Conservation (phyloP, 495 filamentous ascomycete species). For the Neurospora hispaniola region DNA sequence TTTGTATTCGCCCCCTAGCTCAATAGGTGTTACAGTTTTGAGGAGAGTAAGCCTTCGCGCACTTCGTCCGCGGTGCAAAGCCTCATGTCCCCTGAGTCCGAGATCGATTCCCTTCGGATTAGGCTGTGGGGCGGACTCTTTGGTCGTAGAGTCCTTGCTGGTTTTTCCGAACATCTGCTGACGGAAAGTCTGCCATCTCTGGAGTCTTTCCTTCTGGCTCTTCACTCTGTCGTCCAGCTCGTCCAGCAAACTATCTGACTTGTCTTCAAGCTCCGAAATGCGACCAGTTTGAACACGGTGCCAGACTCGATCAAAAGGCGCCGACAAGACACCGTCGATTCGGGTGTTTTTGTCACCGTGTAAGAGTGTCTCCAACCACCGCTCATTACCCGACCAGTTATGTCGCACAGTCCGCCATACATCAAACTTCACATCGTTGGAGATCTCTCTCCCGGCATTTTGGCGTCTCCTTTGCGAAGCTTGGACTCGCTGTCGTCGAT, state of each 20-base stretch:
- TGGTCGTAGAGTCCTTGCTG: conserved; percentile 10
- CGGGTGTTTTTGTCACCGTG: conserved; percentile 49
- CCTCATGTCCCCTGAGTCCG: conserved; percentile 39
- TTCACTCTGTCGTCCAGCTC: conserved; percentile 52
- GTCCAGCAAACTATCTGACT: conserved; percentile 39
- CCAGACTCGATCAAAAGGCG: conserved; percentile 59
- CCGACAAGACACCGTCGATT: conserved; percentile 52
- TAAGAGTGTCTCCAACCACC: conserved; percentile 57
- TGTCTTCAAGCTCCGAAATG: conserved; percentile 38
- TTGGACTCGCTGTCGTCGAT: conserved; percentile 33
- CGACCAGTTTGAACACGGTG: conserved; percentile 43
- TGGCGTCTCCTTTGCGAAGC: conserved; percentile 3
- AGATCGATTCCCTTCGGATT: conserved; percentile 34
- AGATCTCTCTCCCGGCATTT: conserved; percentile 13
- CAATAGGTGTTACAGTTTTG: not conserved
- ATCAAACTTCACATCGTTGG: conserved; percentile 27
- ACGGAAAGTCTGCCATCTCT: conserved; percentile 63
- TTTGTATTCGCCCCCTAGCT: conserved; percentile 31
- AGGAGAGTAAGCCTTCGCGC: conserved; percentile 15
- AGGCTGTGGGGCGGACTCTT: conserved; percentile 10
- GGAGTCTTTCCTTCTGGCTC: conserved; percentile 51
- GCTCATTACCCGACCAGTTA: conserved; percentile 64
- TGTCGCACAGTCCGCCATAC: conserved; percentile 45
- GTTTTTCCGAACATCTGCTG: conserved; percentile 32
- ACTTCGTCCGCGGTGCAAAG: conserved; percentile 21